A percentile compares a stretch with the other conserved stretches of the same genome.
Conservation (phyloP, 2,329 filamentous ascomycete genomes). For the Clonostachys sp. region DNA sequence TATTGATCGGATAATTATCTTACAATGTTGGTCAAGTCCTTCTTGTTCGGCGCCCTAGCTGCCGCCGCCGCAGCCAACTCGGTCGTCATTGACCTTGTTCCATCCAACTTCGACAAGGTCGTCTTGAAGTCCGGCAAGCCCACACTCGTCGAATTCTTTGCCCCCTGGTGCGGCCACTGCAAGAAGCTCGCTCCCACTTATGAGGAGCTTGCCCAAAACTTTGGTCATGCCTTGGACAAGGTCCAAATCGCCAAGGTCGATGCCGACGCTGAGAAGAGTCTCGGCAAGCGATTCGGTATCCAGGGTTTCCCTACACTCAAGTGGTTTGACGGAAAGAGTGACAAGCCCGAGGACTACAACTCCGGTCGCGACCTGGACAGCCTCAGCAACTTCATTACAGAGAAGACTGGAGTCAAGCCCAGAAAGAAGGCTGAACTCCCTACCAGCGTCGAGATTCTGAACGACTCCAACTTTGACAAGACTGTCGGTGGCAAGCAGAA, state of each 20-base stretch:
- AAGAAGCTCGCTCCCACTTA: constrained; percentile 94
- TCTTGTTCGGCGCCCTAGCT: constrained; percentile 52
- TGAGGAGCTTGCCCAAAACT: constrained; percentile 78
- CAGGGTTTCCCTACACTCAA: constrained; percentile 97
- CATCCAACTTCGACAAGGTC: constrained; percentile 85
- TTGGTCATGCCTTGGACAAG: constrained; percentile 65
- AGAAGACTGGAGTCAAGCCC: constrained; percentile 81
- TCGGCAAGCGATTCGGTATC: constrained; percentile 83
- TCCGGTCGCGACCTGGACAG: constrained; percentile 85
- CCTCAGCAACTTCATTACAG: constrained; percentile 71
- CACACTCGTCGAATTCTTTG: constrained; percentile 96
- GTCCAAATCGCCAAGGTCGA: constrained; percentile 94
- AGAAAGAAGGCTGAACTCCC: constrained; percentile 71
- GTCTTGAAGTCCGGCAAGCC: constrained; percentile 91
- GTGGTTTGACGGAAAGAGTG: constrained; percentile 94
- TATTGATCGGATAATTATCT: neutral
- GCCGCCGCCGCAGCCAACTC: constrained; percentile 63
- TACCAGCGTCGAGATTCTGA: constrained; percentile 76
- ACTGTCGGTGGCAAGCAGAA: constrained; percentile 80
- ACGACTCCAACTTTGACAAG: constrained; percentile 72
- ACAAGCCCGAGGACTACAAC: constrained; percentile 79
- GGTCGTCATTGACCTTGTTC: constrained; percentile 84
- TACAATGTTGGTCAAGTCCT: constrained; percentile 54
- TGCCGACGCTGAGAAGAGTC: constrained; percentile 78
- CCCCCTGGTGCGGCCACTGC: constrained; percentile 99